Evolutionary conservation across 495 filamentous ascomycete genomes (phyloP).

Genomic region (Podospora pseudocomata): DNA sequence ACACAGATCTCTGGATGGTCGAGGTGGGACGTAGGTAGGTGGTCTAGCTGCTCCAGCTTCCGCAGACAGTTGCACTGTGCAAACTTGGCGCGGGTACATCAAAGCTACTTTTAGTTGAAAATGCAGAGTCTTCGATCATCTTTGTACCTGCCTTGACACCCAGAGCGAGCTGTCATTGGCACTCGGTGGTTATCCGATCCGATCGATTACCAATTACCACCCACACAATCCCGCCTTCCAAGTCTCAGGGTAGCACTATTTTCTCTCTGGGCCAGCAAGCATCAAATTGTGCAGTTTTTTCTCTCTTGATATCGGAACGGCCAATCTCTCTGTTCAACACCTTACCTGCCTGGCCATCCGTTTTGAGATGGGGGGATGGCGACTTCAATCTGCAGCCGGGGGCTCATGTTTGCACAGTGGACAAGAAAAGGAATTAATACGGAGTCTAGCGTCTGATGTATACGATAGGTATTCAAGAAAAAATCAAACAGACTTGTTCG

Average conservation of each 20-base stretch:
- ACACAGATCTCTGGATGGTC: neutral
- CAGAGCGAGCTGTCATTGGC: neutral
- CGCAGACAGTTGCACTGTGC: neutral
- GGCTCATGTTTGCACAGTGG: neutral
- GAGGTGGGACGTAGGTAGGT: no score
- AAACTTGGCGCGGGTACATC: neutral
- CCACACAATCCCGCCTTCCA: neutral
- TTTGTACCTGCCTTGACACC: neutral
- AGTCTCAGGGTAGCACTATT: neutral
- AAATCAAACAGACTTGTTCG: neutral
- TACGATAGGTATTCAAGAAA: neutral
- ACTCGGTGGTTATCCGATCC: conserved; percentile 3
- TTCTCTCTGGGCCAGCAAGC: neutral
- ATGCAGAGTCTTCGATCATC: neutral
- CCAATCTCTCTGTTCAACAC: neutral
- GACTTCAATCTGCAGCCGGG: neutral
- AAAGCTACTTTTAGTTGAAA: neutral
- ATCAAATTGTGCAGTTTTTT: neutral
- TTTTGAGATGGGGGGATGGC: neutral
- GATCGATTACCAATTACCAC: neutral
- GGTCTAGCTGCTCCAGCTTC: neutral
- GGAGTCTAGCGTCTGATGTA: neutral
- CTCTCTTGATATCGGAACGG: neutral
- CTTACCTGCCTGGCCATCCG: neutral
- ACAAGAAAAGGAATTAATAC: neutral